Base-by-base conservation (phyloP, 176 grass and related monocot species). In the Dactylis glomerata region DNA sequence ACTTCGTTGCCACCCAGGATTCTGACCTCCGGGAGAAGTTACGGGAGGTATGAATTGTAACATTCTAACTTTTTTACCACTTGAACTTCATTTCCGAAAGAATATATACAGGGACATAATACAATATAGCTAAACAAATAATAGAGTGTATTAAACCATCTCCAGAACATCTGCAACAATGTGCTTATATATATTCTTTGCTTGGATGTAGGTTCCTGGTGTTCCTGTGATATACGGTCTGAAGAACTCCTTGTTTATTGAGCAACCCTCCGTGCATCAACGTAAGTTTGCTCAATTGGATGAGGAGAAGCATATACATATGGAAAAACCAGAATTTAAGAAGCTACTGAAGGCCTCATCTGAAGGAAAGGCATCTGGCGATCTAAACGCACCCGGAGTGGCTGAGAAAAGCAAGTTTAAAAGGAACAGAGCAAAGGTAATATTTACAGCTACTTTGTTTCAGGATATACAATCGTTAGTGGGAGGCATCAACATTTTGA, bases 401-500 rank as follows among this genome's bases (percentile, higher is more conserved):
- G 69, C 41, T 47, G 69, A 73, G 69, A 73, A 73, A 73, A 73
- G 41, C 69, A 73, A 73, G 69, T 73, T 73, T 73, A 73, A 73
- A 73, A 73, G 69, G 26, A 47, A 73, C 69, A 73, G 69, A 73
- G 41, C 41, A 73, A 73, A 73, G 69, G 69, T 47, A 47, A 73
- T 4, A 47, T 73, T 73, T 73, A 9, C 69, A 30, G 41, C 7
- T 73, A 45, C 12, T 72, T 6, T 47, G 45, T 73, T 73, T 28
- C 7, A 16, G 69, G 40, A 28, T 45, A 66, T 32, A 19, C 62
- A 16, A 66, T 34, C 17, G 16, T 66, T 66, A 76, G 65, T 80
- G 44, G 67, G 20, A n/a, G 75, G 69, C n/a, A 38, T 11, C 42
- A 55, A 52, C 47, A 27, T 6, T 57, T 54, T 37, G 22, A 66